These are phyloP conservation scores for Flaveria trinervia DNA, from an alignment of 129 eudicot genomes.

Conservation along the genomic window DNA sequence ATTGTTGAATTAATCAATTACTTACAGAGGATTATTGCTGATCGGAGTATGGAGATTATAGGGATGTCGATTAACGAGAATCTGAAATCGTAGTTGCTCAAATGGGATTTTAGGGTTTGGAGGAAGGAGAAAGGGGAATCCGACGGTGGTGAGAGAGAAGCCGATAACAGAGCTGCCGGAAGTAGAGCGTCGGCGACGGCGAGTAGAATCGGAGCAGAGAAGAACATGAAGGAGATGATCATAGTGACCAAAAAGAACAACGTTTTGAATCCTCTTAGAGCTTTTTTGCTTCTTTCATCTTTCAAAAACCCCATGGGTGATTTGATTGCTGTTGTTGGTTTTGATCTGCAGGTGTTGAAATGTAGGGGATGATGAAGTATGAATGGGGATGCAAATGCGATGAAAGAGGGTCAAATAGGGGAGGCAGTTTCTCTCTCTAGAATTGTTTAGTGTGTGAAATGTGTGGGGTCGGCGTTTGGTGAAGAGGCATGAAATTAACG, in stretches of 20 bases:
- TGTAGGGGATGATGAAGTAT: background rate
- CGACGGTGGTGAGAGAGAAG: constrained; percentile 41
- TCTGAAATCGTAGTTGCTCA: constrained; percentile 70
- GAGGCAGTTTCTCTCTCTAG: constrained; percentile 16
- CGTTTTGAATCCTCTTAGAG: constrained; percentile 73
- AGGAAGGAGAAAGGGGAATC: constrained; percentile 39
- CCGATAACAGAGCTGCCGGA: constrained; percentile 78
- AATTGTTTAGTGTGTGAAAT: background rate
- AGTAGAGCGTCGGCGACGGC: constrained; percentile 82
- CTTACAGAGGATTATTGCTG: constrained; percentile 85
- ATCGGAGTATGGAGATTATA: constrained; percentile 68
- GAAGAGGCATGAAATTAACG: background rate
- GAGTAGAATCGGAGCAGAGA: constrained; percentile 81
- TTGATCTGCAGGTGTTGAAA: constrained; percentile 5
- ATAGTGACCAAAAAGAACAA: constrained; percentile 72
- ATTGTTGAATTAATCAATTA: background rate
- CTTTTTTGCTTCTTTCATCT: constrained; percentile 58
- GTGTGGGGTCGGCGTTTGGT: background rate
- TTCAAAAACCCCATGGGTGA: constrained; percentile 53
- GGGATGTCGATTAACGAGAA: constrained; percentile 86
- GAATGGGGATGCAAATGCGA: constrained; percentile 10
- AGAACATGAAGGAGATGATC: constrained; percentile 64
- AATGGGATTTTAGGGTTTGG: constrained; percentile 51
- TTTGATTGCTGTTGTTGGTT: background rate
- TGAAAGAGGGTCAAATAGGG: constrained; percentile 24